Evolutionary conservation across 345 rosid genomes (phyloP).

Genomic region (Eucalyptus melliodora): DNA sequence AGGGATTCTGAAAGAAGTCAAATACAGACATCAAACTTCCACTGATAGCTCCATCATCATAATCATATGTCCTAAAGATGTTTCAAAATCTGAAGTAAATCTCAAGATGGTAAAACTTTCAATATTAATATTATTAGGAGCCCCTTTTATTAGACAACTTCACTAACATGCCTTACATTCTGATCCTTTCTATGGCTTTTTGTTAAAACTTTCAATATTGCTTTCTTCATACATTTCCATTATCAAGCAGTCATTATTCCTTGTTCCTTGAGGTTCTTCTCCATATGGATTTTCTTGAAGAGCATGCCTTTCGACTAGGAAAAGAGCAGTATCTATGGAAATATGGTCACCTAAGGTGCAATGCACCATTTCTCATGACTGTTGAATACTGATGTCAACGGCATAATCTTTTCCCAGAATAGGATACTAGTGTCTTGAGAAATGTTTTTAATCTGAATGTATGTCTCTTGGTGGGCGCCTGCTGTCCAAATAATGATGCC

Average conservation of each 20-base stretch:
- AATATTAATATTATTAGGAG: too few species aligned
- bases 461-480: background rate
- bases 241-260: background rate
- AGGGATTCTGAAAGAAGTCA: background rate
- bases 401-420: background rate
- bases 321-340: too few species aligned
- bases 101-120: background rate
- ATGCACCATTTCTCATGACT: too few species aligned
- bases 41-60: background rate
- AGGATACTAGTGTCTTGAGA: background rate
- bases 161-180: background rate
- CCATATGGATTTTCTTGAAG: too few species aligned
- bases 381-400: too few species aligned
- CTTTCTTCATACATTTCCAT: too few species aligned
- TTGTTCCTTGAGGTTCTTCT: background rate
- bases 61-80: too few species aligned
- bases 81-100: background rate
- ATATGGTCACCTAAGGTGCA: too few species aligned
- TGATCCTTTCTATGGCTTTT: background rate
- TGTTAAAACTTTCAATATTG: background rate
- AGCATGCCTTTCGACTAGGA: background rate
- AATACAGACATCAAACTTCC: background rate
- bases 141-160: background rate
- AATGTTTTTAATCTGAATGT: too few species aligned
- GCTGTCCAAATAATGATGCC: background rate